Evolutionary conservation across 768 basidiomycete genomes (phyloP).

Genomic region (Termitomyces sp.): DNA sequence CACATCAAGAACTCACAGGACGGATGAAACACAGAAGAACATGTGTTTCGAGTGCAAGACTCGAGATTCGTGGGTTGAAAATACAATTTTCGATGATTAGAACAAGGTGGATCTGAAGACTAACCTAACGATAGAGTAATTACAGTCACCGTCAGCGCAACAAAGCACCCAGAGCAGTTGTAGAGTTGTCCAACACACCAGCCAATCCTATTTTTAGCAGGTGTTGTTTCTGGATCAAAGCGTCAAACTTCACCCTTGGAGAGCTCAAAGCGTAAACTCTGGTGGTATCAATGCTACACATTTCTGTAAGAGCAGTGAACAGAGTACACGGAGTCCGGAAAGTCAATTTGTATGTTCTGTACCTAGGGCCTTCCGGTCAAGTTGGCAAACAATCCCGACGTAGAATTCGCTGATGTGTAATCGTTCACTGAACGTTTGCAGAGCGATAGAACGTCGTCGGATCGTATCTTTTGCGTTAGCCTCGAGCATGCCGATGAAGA

Average conservation of each 20-base stretch:
- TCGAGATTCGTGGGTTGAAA: no score
- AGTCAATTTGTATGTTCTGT: background rate
- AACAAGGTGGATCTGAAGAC: background rate
- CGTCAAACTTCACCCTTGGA: background rate
- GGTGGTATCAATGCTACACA: background rate
- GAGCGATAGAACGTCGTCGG: background rate
- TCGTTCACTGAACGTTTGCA: background rate
- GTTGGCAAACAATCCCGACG: background rate
- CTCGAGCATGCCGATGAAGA: background rate
- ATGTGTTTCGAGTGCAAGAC: background rate
- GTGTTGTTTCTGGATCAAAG: background rate
- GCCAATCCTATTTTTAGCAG: background rate
- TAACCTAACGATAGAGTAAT: background rate
- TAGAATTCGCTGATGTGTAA: background rate
- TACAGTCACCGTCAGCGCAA: background rate
- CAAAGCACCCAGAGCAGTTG: background rate
- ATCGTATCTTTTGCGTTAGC: background rate
- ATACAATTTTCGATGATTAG: background rate
- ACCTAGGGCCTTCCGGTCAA: background rate
- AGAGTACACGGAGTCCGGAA: background rate
- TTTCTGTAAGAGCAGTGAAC: background rate
- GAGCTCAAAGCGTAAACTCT: background rate
- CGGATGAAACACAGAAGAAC: background rate
- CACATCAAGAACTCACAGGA: background rate
- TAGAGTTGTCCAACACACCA: background rate